Base-by-base conservation (phyloP, 805 yeast species). In the Candida broadrunensis region DNA sequence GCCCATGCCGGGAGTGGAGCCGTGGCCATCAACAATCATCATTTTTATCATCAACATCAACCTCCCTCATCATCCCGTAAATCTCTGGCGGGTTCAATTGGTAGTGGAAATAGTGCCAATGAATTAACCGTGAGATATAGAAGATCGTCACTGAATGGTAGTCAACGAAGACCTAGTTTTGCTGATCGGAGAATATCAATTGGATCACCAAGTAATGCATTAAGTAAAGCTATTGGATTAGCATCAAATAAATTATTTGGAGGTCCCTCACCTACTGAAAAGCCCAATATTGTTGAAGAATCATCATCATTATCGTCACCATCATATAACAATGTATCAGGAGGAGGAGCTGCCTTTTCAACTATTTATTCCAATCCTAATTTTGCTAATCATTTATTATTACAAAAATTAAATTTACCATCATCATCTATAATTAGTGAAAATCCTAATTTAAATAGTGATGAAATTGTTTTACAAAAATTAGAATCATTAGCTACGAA, bases 211-310 rank as follows among this genome's bases (percentile, higher is more conserved):
- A 80, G 96, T 0, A 88, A 83, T 60, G 97, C 98, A 0, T 74
- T 93, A 42, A 83, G 90, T 1, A 84, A 83, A 52, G 98, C 97
- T 0, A 67, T 91, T 39, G 87, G 88, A 6, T 75, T 88, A 59
- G 96, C 97, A 0, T 85, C 96, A 0, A 85, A 89, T 37, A 77
- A 96, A 48, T 67, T 91, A 26, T 89, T 90, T 65, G 96, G 96
- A 4, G 45, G 41, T 23, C 24, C 24, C 9, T 33, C 42, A 11
- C 35, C 44, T 3, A 38, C 44, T 11, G n/a, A 43, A 35, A 31
- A 36, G 34, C 2, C 26, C 21, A 19, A 29, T 18, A 34, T 30
- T 12, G 32, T 15, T 5, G 16, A 26, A 9, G 36, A 39, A 19
- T 39, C 31, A 12, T 36, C 14, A 18, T 16, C 18, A 2, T 17